A percentile compares a stretch with the other conserved stretches of the same genome.
Evolutionary conservation across 331 rosid species (phyloP).

Genomic region (Ulmus americana): DNA sequence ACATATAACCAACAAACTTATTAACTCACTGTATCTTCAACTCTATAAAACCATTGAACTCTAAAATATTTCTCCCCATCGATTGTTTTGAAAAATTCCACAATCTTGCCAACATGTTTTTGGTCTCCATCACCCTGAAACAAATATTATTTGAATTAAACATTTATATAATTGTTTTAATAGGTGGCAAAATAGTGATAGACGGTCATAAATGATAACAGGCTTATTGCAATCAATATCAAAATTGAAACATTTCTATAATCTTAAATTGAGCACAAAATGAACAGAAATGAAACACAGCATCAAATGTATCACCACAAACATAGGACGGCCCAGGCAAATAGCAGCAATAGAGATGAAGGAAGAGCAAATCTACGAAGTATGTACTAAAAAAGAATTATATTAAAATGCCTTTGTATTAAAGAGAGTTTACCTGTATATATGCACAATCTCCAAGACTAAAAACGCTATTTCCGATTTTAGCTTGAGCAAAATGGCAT

Average conservation of each 20-base stretch:
- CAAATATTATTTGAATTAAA: constrained; percentile 26
- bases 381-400: not conserved
- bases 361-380: not conserved
- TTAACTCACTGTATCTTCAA: constrained; percentile 81
- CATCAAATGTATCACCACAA: not conserved
- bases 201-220: not conserved
- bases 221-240: not conserved
- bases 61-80: constrained; percentile 57
- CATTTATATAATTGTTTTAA: not conserved
- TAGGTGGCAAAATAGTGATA: not conserved
- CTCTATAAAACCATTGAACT: constrained; percentile 87
- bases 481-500: constrained; percentile 77
- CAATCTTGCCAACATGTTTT: constrained; percentile 63
- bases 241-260: not conserved
- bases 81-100: constrained; percentile 79
- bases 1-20: constrained; percentile 11
- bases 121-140: constrained; percentile 67
- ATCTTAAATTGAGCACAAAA: not conserved
- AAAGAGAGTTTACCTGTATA: constrained; percentile 47
- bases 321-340: not conserved
- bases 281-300: not conserved
- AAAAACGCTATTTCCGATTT: constrained; percentile 41
- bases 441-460: constrained; percentile 83
- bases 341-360: not conserved
- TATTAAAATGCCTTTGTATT: not conserved